Percentiles rank a stretch among this genome's conserved stretches.
These are phyloP conservation scores for Phytophthora fragariae DNA, from an alignment of 352 stramenopile genomes.

Conservation along the genomic window DNA sequence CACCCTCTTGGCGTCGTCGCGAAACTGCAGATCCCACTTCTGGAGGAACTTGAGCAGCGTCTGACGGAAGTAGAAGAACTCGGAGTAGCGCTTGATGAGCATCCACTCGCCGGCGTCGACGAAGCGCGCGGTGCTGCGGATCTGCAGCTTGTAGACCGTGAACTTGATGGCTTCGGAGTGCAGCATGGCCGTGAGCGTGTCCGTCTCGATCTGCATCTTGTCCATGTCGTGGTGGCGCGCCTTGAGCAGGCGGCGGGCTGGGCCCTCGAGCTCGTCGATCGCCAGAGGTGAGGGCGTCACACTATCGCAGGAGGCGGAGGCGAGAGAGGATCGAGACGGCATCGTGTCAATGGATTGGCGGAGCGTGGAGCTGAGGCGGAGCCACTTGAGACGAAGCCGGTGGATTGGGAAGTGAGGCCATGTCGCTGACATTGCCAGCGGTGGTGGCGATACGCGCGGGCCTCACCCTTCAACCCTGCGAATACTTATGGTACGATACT, in stretches of 20 bases:
- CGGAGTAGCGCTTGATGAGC: conserved; percentile 69
- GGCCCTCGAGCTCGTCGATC: conserved; percentile 37
- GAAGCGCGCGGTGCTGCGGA: conserved; percentile 46
- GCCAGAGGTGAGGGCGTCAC: conserved; percentile 24
- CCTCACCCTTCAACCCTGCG: background rate
- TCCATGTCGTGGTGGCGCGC: conserved; percentile 57
- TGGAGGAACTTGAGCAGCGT: conserved; percentile 56
- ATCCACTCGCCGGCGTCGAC: conserved; percentile 50
- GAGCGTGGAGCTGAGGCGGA: conserved; percentile 1
- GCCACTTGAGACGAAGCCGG: conserved; percentile 36
- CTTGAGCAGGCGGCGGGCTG: conserved; percentile 51
- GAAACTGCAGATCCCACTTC: conserved; percentile 50
- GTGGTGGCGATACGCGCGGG: background rate
- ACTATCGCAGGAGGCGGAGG: conserved; percentile 20
- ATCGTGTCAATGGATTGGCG: conserved; percentile 18
- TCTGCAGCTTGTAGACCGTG: conserved; percentile 74
- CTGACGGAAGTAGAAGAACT: conserved; percentile 68
- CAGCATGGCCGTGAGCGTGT: conserved; percentile 50
- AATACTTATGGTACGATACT: background rate
- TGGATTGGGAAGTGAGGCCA: conserved; percentile 37
- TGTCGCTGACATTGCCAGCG: background rate
- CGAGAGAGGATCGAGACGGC: conserved; percentile 25
- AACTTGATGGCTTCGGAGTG: conserved; percentile 53
- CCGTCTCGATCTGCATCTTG: conserved; percentile 58
- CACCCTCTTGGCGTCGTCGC: conserved; percentile 28